These are phyloP conservation scores for Phaeosphaeria sp. DNA, from an alignment of 2,329 filamentous ascomycete genomes.

Conservation along the genomic window DNA sequence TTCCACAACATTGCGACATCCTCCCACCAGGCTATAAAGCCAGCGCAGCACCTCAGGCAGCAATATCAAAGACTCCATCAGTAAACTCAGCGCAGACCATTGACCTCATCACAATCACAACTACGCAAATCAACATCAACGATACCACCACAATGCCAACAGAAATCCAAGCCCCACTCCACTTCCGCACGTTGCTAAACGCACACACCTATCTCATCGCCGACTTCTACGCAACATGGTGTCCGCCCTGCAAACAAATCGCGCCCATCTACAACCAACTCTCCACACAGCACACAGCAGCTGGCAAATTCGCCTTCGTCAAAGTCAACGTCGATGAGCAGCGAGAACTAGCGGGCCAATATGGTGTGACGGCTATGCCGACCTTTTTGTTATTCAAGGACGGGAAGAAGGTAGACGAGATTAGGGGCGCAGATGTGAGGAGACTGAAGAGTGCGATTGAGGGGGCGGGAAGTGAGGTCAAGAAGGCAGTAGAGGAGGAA, in stretches of 20 bases:
- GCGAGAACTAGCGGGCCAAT: conserved; percentile 55
- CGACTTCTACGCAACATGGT: conserved; percentile 64
- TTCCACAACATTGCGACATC: conserved; percentile 27
- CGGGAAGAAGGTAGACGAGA: conserved; percentile 36
- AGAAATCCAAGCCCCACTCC: conserved; percentile 40
- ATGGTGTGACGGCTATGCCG: conserved; percentile 56
- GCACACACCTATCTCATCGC: conserved; percentile 52
- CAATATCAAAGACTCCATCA: background rate
- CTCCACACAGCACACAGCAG: conserved; percentile 55
- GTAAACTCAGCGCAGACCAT: too few relatives aligned
- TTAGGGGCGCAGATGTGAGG: conserved; percentile 32
- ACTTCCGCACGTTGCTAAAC: conserved; percentile 46
- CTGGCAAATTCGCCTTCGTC: conserved; percentile 57
- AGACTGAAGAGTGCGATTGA: conserved; percentile 13
- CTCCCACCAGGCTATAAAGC: background rate
- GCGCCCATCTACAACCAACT: conserved; percentile 60
- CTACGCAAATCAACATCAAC: background rate
- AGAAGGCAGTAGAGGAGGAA: conserved; percentile 3
- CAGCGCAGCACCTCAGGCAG: background rate
- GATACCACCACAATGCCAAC: conserved; percentile 32
- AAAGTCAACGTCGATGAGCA: conserved; percentile 64
- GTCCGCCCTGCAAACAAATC: conserved; percentile 64
- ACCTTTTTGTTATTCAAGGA: conserved; percentile 45
- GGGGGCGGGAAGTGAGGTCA: conserved; percentile 1
- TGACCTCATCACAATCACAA: background rate